Percentiles rank a stretch among this genome's conserved stretches.
Evolutionary conservation across 345 rosid genomes (phyloP).

Genomic region (Pistacia atlantica): DNA sequence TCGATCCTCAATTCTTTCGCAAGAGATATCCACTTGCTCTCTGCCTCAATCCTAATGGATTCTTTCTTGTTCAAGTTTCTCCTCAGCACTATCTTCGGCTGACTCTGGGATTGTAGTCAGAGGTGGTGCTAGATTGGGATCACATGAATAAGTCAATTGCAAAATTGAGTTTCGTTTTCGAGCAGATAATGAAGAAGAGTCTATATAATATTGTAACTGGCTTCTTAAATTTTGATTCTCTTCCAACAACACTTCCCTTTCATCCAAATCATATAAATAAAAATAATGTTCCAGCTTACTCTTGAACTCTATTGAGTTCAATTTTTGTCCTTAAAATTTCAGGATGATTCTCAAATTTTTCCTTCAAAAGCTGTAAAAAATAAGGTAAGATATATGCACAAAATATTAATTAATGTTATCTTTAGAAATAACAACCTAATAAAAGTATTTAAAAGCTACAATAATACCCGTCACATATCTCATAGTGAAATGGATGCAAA

Average conservation of each 20-base stretch:
- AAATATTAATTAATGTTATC: slow-evolving; percentile 15
- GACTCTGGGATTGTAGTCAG: slow-evolving; percentile 63
- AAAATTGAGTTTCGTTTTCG: slow-evolving; percentile 53
- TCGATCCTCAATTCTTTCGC: slow-evolving; percentile 82
- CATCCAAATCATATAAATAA: slow-evolving; percentile 84
- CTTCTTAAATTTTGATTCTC: slow-evolving; percentile 88
- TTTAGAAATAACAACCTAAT: slow-evolving; percentile 6
- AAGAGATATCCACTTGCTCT: slow-evolving; percentile 92
- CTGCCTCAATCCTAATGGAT: slow-evolving; percentile 69
- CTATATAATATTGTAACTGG: slow-evolving; percentile 79
- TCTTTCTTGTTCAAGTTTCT: slow-evolving; percentile 67
- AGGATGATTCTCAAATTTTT: slow-evolving; percentile 90
- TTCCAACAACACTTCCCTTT: slow-evolving; percentile 88
- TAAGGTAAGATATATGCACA: slow-evolving; percentile 20
- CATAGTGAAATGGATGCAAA: neutral
- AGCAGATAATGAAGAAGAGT: slow-evolving; percentile 59
- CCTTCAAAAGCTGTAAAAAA: slow-evolving; percentile 78
- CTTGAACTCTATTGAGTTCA: slow-evolving; percentile 76
- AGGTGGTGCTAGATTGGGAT: slow-evolving; percentile 41
- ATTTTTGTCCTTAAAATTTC: slow-evolving; percentile 73
- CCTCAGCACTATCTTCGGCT: slow-evolving; percentile 53
- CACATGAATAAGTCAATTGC: slow-evolving; percentile 61
- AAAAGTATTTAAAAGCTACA: neutral
- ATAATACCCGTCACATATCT: neutral
- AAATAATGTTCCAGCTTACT: slow-evolving; percentile 79